Evolutionary conservation across 371 early-diverging fungal genomes (phyloP).

Genomic region (Mortierella sp.): DNA sequence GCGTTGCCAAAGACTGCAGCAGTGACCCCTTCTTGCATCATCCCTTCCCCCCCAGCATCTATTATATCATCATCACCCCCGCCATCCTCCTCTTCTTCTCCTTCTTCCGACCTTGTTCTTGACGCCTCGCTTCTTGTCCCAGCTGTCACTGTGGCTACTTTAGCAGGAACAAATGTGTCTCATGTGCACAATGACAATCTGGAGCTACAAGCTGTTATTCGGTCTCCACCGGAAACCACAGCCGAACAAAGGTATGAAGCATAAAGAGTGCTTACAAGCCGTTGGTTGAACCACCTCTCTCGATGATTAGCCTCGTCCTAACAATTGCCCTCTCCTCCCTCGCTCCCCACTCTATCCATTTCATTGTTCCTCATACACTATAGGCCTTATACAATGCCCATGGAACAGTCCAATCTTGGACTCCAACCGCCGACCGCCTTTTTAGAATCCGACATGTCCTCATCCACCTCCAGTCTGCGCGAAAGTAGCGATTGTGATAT

Average conservation of each 20-base stretch:
- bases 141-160: neutral
- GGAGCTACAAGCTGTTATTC: slow-evolving; percentile 19
- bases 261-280: too few species aligned
- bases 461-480: slow-evolving; percentile 32
- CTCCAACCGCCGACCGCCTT: slow-evolving; percentile 3
- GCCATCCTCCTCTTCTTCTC: neutral
- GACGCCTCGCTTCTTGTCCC: neutral
- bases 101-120: neutral
- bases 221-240: slow-evolving; percentile 20
- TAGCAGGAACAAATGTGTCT: neutral
- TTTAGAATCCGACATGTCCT: slow-evolving; percentile 23
- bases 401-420: too few species aligned
- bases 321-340: too few species aligned
- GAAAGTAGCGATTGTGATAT: slow-evolving; percentile 42
- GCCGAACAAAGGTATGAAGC: slow-evolving; percentile 8
- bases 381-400: too few species aligned
- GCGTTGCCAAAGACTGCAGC: too few species aligned
- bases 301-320: too few species aligned
- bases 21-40: too few species aligned
- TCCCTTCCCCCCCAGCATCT: too few species aligned
- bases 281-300: too few species aligned
- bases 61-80: neutral
- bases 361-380: too few species aligned
- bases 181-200: slow-evolving; percentile 32
- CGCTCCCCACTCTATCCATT: too few species aligned